A percentile compares a stretch with the other conserved stretches of the same genome.
These are phyloP conservation scores for Abrus precatorius DNA, from an alignment of 306 rosid species.

Conservation along the genomic window DNA sequence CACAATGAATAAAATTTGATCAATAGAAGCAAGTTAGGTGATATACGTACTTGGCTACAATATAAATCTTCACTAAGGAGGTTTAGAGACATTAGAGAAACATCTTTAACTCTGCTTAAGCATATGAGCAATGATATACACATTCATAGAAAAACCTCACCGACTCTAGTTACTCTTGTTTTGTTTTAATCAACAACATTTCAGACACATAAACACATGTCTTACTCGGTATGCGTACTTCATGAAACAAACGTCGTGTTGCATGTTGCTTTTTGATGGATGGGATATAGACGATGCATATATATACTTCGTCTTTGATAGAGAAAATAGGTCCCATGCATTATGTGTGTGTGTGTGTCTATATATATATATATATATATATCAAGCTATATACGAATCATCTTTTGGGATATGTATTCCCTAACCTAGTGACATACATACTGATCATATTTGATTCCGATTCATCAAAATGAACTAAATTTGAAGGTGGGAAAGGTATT, in stretches of 20 bases:
- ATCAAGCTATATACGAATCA: background rate
- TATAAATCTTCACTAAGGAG: background rate
- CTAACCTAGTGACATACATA: too few relatives aligned
- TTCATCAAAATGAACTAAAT: too few relatives aligned
- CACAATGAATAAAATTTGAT: background rate
- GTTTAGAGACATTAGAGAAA: background rate
- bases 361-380: background rate
- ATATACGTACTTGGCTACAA: background rate
- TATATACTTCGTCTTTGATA: background rate
- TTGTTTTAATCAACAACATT: background rate
- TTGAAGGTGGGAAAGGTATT: too few relatives aligned
- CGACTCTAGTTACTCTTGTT: background rate
- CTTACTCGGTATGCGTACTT: background rate
- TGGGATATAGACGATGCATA: background rate
- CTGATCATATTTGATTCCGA: too few relatives aligned
- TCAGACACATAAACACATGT: background rate
- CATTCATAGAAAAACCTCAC: background rate
- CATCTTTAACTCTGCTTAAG: too few relatives aligned
- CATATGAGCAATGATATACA: background rate
- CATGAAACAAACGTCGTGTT: background rate
- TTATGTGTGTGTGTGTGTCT: background rate
- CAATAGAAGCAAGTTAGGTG: background rate
- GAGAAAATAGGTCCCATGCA: constrained; percentile 3
- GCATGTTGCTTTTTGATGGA: background rate
- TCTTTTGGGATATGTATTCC: too few relatives aligned